Conservation (phyloP, 345 rosid genomes). For the Rhizophora mangle region DNA sequence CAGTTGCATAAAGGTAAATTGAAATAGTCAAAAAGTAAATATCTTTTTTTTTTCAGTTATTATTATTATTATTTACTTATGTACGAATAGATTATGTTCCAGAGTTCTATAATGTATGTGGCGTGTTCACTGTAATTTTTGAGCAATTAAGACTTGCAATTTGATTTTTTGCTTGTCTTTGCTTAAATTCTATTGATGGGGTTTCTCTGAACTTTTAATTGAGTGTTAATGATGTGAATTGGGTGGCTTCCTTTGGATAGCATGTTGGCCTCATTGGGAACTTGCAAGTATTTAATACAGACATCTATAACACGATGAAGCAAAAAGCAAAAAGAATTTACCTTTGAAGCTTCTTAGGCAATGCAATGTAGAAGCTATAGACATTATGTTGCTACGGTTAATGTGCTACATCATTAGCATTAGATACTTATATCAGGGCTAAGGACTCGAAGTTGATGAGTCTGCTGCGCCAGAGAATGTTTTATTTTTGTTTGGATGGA, state of each 20-base stretch:
- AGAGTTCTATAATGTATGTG: not conserved
- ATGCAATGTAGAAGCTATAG: not conserved
- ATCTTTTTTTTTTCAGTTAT: not conserved
- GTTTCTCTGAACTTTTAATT: not conserved
- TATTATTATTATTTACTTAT: not conserved
- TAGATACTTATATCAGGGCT: no score
- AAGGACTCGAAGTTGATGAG: no score
- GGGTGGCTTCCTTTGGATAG: not conserved
- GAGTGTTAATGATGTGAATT: not conserved
- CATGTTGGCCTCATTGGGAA: not conserved
- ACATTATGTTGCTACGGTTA: no score
- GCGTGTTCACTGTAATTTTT: no score
- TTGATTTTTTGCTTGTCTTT: no score
- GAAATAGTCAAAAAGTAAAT: not conserved
- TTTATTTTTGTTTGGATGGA: not conserved
- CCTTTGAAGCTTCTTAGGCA: not conserved
- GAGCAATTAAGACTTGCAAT: no score
- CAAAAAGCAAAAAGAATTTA: no score
- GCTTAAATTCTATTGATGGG: not conserved
- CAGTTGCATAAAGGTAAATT: constrained; percentile 81
- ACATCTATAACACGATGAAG: no score
- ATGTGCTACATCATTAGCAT: no score
- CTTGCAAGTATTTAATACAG: not conserved
- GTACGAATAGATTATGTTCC: not conserved
- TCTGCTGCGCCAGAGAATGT: no score